Conservation (phyloP, 1,284 basidiomycete genomes). For the Ustilago crameri region DNA sequence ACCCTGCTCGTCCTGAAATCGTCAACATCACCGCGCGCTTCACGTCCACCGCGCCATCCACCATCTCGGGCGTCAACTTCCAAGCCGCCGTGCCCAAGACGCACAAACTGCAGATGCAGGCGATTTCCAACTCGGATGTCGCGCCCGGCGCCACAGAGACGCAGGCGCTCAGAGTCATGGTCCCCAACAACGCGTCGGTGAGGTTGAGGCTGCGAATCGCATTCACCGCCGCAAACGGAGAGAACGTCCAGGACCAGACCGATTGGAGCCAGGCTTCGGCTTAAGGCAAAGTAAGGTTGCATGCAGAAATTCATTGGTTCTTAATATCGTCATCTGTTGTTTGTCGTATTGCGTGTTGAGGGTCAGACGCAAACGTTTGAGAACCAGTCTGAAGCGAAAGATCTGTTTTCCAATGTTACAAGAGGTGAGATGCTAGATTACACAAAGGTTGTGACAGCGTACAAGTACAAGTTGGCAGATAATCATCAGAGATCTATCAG, state of each 20-base stretch:
- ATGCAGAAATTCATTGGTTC: neutral
- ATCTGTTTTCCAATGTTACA: too few relatives aligned
- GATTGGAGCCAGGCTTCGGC: slow-evolving; percentile 73
- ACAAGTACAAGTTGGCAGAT: neutral
- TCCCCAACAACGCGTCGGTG: slow-evolving; percentile 82
- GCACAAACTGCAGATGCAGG: slow-evolving; percentile 96
- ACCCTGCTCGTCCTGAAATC: slow-evolving; percentile 81
- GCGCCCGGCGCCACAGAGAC: slow-evolving; percentile 84
- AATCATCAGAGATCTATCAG: too few relatives aligned
- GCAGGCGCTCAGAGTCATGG: slow-evolving; percentile 92
- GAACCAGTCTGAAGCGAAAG: too few relatives aligned
- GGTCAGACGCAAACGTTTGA: too few relatives aligned
- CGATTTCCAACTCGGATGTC: slow-evolving; percentile 88
- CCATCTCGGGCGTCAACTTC: slow-evolving; percentile 78
- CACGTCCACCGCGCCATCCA: slow-evolving; percentile 74
- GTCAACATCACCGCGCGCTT: slow-evolving; percentile 91
- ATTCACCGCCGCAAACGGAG: slow-evolving; percentile 74
- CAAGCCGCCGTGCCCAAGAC: slow-evolving; percentile 99
- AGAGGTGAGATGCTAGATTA: neutral
- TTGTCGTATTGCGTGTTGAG: too few relatives aligned
- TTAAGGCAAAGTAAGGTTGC: too few relatives aligned
- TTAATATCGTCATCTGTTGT: too few relatives aligned
- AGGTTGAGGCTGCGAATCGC: slow-evolving; percentile 87
- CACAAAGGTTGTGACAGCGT: neutral
- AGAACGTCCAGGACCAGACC: slow-evolving; percentile 86